Base-by-base conservation (phyloP, 352 stramenopile genomes). In the Phytophthora hibernalis region DNA sequence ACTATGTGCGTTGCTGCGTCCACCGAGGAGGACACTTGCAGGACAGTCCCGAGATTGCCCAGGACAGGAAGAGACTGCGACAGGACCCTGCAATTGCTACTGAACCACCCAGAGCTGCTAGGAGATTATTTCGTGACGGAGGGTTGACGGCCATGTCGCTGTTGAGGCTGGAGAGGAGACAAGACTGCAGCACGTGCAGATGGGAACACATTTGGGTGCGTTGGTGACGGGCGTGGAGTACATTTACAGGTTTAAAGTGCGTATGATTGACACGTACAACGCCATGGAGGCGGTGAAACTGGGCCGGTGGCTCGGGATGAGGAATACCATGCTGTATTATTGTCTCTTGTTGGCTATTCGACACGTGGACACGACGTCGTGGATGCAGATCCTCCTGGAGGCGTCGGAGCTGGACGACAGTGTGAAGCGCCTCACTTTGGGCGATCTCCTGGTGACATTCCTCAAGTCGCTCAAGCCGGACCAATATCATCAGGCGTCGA, bases 221-320 rank as follows among this genome's bases (percentile, higher is more conserved):
- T 43, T 87, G 1, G 85, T 83, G n/a, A 72, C 70, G 2, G 42
- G 71, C 1, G 57, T 93, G 12, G 84, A 93, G 60, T 93, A 85
- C 47, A 57, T 89, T 21, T 87, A 90, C 63, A 72, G 73, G 3
- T 67, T 76, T 37, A 68, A 76, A 13, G 65, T 80, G 16, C 64
- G 71, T 9, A 64, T 84, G 3, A 47, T 83, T 1, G 35, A 76
- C 75, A 9, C 43, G n/a, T n/a, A 18, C 18, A 79, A 71, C 28
- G 81, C 79, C 0, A 58, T 70, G 52, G 49, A 78, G 4, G 74
- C 83, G 12, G 63, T 75, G 21, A 73, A 68, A 12, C 68, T 93
- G 3, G 85, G 72, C 18, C 60, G 71, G 44, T 87, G 78, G 76
- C 63, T 90, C 1, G 59, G 50, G 8, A 63, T 89, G 58, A 54